Evolutionary conservation across 768 basidiomycete genomes (phyloP), one percentile per base, ranked within the genome.

Genomic region (Dioszegia crocea): DNA sequence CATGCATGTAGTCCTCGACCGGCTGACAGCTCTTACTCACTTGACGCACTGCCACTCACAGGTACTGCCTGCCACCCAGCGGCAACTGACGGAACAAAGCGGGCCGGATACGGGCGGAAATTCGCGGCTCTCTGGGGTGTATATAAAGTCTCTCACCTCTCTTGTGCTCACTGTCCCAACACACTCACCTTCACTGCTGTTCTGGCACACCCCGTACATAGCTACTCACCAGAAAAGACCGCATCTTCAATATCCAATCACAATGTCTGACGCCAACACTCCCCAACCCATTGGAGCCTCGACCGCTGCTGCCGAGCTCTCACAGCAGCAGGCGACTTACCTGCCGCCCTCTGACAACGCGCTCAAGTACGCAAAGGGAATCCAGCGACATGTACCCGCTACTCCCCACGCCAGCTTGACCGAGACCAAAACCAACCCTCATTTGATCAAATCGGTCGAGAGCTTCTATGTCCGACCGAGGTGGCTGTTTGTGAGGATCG

Each of bases 401-500:
- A 57, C 24, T 10, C 64, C 61, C 2, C 61, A 66, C 36, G 39
- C 64, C 23, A 38, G 33, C 29, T 19, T 43, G 14, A 31, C 31
- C 14, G 39, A 38, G 17, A 60, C 41, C 12, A 39, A 39, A 5
- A 24, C 23, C 2, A 65, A 65, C 41, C 64, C 64, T 5, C 56
- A 65, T 40, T 46, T 65, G 45, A 65, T 65, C 60, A 65, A 65
- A 47, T 62, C 52, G 30, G 74, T 78, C 56, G 76, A 79, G 54
- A 66, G 63, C 57, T 87, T 88, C 76, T 84, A 84, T 60, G 79
- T 88, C n/a, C 83, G 84, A 16, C 86, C 86, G 0, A 80, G 85
- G 33, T 87, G 86, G 87, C 78, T 88, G 3, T 87, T 88, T 65
- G 84, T 87, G 26, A 81, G 85, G 38, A 48, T 87, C n/a, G 83